phyloP scores from a whole-genome alignment of 1,284 basidiomycete species.

The Phellinidium pouzarii region DNA sequence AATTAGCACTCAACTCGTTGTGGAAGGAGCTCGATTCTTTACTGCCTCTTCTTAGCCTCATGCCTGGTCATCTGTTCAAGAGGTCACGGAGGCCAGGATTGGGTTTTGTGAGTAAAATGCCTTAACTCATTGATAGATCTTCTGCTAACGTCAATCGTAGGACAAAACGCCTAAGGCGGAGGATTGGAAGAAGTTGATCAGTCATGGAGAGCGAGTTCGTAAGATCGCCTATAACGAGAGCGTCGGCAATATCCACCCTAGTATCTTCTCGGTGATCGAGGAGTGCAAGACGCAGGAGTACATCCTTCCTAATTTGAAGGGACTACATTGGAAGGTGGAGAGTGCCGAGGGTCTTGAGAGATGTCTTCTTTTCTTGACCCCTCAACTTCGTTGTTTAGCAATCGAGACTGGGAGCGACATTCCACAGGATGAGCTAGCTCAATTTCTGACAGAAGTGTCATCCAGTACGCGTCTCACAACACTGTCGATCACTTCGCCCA shows the following conservation, averaged over 20 bases:
- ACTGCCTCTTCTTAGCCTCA: constrained; percentile 60
- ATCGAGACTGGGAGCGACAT: constrained; percentile 52
- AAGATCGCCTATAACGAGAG: constrained; percentile 64
- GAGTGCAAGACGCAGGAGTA: constrained; percentile 52
- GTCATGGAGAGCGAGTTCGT: constrained; percentile 58
- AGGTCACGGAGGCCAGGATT: constrained; percentile 61
- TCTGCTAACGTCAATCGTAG: constrained; percentile 29
- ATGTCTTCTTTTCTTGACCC: constrained; percentile 54
- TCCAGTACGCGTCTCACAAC: constrained; percentile 52
- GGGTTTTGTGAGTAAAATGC: constrained; percentile 55
- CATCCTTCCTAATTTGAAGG: constrained; percentile 61
- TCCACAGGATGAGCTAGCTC: constrained; percentile 43
- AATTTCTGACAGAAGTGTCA: constrained; percentile 57
- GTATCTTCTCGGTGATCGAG: constrained; percentile 59
- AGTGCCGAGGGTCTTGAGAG: constrained; percentile 56
- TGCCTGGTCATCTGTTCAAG: constrained; percentile 59
- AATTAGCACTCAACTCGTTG: constrained; percentile 62
- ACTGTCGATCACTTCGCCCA: constrained; percentile 62
- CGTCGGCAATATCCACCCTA: constrained; percentile 51
- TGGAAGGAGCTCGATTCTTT: constrained; percentile 76
- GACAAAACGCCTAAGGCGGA: constrained; percentile 50
- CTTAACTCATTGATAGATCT: constrained; percentile 11
- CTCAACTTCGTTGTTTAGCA: constrained; percentile 49
- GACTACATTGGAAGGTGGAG: constrained; percentile 65
- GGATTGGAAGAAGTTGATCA: constrained; percentile 60